These are phyloP conservation scores for Lipomyces kockii DNA, from an alignment of 805 yeast species.

Conservation along the genomic window DNA sequence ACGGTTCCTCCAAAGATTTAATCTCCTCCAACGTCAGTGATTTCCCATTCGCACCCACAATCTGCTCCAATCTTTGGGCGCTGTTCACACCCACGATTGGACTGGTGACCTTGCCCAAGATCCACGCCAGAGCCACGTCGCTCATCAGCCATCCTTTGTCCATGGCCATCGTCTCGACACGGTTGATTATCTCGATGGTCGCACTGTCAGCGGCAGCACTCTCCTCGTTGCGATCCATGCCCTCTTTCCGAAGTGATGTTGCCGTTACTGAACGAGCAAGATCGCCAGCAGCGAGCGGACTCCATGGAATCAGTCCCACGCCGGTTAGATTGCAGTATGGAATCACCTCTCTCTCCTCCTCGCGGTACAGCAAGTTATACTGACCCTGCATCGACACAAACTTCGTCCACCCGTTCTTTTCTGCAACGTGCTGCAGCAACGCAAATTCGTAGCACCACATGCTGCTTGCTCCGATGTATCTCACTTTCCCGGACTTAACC, in stretches of 20 bases:
- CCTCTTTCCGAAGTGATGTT: slow-evolving; percentile 8
- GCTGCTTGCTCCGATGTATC: slow-evolving; percentile 66
- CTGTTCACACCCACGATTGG: slow-evolving; percentile 62
- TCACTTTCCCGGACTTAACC: slow-evolving; percentile 51
- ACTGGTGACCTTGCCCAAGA: slow-evolving; percentile 52
- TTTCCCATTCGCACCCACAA: slow-evolving; percentile 50
- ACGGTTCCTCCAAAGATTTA: slow-evolving; percentile 43
- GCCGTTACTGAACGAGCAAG: slow-evolving; percentile 54
- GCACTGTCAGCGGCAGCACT: not conserved
- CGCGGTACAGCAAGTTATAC: slow-evolving; percentile 61
- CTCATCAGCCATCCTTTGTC: slow-evolving; percentile 57
- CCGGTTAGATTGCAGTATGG: slow-evolving; percentile 57
- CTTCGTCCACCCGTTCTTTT: slow-evolving; percentile 59
- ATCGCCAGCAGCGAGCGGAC: slow-evolving; percentile 60
- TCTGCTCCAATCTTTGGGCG: slow-evolving; percentile 58
- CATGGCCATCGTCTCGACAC: slow-evolving; percentile 57
- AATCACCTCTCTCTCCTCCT: slow-evolving; percentile 66
- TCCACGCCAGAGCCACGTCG: slow-evolving; percentile 59
- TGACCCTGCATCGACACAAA: slow-evolving; percentile 63
- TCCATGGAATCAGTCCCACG: slow-evolving; percentile 64
- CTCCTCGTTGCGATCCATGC: not conserved
- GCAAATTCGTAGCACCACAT: slow-evolving; percentile 62
- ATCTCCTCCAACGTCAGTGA: slow-evolving; percentile 47
- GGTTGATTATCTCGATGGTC: slow-evolving; percentile 46
- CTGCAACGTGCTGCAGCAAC: slow-evolving; percentile 58